Percentiles rank a stretch among this genome's conserved stretches.
Evolutionary conservation across 352 stramenopile species (phyloP).

Genomic region (Globisporangium emineosum): DNA sequence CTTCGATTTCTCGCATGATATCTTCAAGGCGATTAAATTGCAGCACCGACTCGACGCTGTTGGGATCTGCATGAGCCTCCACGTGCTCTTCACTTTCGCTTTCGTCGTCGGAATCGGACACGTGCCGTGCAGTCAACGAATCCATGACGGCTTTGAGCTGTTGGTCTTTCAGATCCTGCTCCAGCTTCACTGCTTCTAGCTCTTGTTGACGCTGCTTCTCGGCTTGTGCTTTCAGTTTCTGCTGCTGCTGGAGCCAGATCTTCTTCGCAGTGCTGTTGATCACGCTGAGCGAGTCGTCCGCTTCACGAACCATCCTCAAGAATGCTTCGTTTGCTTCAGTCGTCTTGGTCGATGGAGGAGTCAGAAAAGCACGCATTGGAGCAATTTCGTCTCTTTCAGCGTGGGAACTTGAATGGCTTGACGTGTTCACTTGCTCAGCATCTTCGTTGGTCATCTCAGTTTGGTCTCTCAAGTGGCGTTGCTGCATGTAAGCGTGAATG

Average conservation of each 20-base stretch:
- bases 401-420: background rate
- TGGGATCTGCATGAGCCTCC: background rate
- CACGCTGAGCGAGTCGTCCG: conserved; percentile 74
- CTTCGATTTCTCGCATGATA: conserved; percentile 45
- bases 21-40: conserved; percentile 30
- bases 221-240: conserved; percentile 16
- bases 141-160: conserved; percentile 32
- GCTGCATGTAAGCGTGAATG: conserved; percentile 13
- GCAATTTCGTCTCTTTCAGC: background rate
- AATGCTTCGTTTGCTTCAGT: conserved; percentile 25
- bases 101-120: conserved; percentile 4
- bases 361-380: background rate
- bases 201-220: conserved; percentile 3
- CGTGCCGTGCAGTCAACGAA: conserved; percentile 14
- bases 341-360: background rate
- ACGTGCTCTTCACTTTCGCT: conserved; percentile 3
- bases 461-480: conserved; percentile 4
- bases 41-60: background rate
- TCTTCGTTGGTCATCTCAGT: background rate
- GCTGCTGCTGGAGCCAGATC: conserved; percentile 47
- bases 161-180: conserved; percentile 16
- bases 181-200: background rate
- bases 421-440: background rate
- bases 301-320: conserved; percentile 42
- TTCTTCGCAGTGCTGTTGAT: conserved; percentile 49